Evolutionary conservation across 805 yeast genomes (phyloP), one percentile per base, ranked within the genome.

Genomic region (Grigorovia humatica): DNA sequence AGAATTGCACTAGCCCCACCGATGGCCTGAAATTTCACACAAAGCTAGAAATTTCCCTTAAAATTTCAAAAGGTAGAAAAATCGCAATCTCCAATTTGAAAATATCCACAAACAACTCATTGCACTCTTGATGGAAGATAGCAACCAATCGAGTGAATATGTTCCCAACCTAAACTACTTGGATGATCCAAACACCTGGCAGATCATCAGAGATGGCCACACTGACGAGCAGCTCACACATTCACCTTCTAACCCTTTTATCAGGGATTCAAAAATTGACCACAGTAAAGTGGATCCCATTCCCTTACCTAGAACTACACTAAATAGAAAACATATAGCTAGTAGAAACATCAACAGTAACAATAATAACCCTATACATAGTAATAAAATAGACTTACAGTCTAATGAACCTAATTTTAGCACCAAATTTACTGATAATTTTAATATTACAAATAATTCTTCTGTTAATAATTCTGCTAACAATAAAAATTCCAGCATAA

Each of bases 161-260:
- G 76, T 86, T 15, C 91, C 91, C 0, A 86, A 83, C 47, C 70
- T 85, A 30, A 82, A 82, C 58, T 82, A 81, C 55, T 70, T 64
- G n/a, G 59, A 73, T 43, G 42, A 15, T 7, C 12, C 15, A 13
- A 15, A 38, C 17, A 38, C n/a, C 8, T 38, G 42, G 42, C 17
- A n/a, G n/a, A n/a, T 32, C 17, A 38, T 13, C 15, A 13, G 17
- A 38, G 17, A n/a, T n/a, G 17, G 17, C 42, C 12, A 32, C 38
- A 8, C 38, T 13, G 15, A 32, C 15, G 15, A 23, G 27, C 27
- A 23, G 6, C 27, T 13, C 15, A 32, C 38, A 32, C 38, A 11
- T 3, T 11, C 11, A 32, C 11, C 11, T 32, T 13, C 38, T 11
- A 2, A 32, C 11, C 38, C 11, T 2, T 32, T 32, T 32, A 32